Evolutionary conservation across 148 eudicot species (phyloP).

Genomic region (Selenicereus undatus): DNA sequence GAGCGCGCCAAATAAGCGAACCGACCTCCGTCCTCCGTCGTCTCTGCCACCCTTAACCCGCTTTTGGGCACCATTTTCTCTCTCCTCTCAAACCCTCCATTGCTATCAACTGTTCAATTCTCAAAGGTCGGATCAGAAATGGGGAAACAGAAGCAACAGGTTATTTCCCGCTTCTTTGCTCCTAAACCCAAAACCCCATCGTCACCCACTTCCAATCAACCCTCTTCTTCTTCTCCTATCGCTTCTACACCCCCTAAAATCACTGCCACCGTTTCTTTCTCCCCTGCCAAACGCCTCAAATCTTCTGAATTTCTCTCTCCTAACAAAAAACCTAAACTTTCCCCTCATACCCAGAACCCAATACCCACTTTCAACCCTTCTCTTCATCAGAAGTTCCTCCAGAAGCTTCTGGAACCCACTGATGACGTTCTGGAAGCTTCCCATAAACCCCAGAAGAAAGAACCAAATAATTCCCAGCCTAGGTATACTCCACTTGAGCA

Average conservation of each 20-base stretch:
- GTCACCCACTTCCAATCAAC: constrained; percentile 18
- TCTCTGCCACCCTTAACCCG: neutral
- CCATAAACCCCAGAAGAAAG: constrained; percentile 12
- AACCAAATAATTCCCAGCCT: constrained; percentile 5
- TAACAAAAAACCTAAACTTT: constrained; percentile 43
- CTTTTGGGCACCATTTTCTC: neutral
- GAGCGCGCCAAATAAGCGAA: constrained; percentile 25
- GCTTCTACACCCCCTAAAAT: constrained; percentile 67
- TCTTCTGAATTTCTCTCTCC: constrained; percentile 45
- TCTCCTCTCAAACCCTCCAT: neutral
- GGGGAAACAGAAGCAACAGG: constrained; percentile 86
- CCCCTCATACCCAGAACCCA: constrained; percentile 49
- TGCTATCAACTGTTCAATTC: neutral
- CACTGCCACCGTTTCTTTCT: constrained; percentile 60
- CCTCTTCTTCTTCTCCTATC: constrained; percentile 18
- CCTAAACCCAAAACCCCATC: constrained; percentile 53
- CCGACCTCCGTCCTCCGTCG: neutral
- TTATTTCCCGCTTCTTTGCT: constrained; percentile 86
- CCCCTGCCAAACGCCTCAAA: constrained; percentile 72
- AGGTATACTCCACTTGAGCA: constrained; percentile 87
- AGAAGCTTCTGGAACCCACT: constrained; percentile 77
- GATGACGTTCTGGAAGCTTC: constrained; percentile 43
- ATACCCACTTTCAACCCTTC: constrained; percentile 45
- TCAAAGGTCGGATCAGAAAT: constrained; percentile 21
- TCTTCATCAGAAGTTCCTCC: constrained; percentile 67